A percentile compares a stretch with the other conserved stretches of the same genome.
Evolutionary conservation across 345 rosid species (phyloP).

Genomic region (Bretschneidera sinensis): DNA sequence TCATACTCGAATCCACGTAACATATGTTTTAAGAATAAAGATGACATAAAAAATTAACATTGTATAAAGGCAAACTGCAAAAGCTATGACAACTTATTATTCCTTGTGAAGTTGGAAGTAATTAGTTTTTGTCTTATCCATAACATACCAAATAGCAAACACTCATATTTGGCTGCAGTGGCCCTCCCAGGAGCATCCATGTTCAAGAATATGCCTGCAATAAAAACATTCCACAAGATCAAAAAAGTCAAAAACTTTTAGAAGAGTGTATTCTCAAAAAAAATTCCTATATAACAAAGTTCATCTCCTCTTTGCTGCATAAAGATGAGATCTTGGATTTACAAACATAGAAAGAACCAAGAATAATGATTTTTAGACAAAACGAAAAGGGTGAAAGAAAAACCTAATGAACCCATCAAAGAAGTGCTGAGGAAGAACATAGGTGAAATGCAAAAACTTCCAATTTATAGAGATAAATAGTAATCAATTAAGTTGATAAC

Average conservation of each 20-base stretch:
- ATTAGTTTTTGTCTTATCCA: background rate
- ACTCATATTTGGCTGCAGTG: slow-evolving; percentile 47
- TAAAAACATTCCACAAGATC: slow-evolving; percentile 1
- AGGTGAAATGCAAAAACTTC: background rate
- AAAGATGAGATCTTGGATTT: too few relatives aligned
- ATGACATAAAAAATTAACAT: too few relatives aligned
- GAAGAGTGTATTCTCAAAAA: too few relatives aligned
- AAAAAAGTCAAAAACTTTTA: background rate
- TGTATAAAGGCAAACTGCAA: too few relatives aligned
- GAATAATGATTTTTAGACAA: too few relatives aligned
- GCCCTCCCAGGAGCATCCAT: slow-evolving; percentile 54
- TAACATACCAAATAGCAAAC: slow-evolving; percentile 73
- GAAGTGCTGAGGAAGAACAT: slow-evolving; percentile 11
- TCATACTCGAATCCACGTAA: too few relatives aligned
- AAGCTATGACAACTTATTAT: background rate
- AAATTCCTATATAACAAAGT: too few relatives aligned
- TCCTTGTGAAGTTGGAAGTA: background rate
- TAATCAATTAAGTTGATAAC: background rate
- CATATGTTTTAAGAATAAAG: too few relatives aligned
- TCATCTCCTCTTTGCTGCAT: too few relatives aligned
- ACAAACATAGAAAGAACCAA: too few relatives aligned
- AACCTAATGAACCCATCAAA: slow-evolving; percentile 30
- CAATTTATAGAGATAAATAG: slow-evolving; percentile 16
- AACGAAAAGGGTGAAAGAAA: background rate
- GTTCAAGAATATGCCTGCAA: slow-evolving; percentile 28